Base-by-base conservation (phyloP, 2,329 filamentous ascomycete species). In the Colletotrichum musae region DNA sequence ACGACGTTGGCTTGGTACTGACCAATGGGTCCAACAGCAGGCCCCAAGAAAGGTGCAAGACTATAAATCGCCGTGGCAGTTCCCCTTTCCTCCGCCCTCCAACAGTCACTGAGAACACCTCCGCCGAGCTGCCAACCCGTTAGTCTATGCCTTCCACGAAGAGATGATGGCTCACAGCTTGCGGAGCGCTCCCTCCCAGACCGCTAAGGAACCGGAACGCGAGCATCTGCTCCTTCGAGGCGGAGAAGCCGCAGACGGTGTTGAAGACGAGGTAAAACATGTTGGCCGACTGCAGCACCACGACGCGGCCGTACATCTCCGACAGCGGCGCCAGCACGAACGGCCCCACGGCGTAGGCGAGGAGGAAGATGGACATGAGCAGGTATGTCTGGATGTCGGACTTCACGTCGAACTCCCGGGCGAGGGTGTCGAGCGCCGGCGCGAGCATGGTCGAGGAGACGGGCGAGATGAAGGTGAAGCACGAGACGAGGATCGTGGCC, bases 331-430 rank as follows among this genome's bases (percentile, higher is more conserved):
- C 86, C 24, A 86, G 80, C 13, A 88, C 65, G 12, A 88, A 81
- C 0, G 87, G 86, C 0, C 86, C 87, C 28, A 88, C 79, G 12
- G 84, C 85, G 53, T 86, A 86, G 59, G 88, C 88, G 0, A 90
- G 82, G 4, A 92, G 82, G 75, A 89, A 89, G 45, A 92, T 84
- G 1, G 88, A 89, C 60, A 91, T 82, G 71, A 88, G 82, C 57
- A 91, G 85, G 5, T 47, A 88, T 64, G 75, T 84, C 50, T 83
- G 77, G 32, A 87, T 79, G 5, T 74, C 78, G 7, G 79, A 79
- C 1, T 74, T 75, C 58, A 87, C 83, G 26, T 81, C 66, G 41
- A 88, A 79, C 16, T 88, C 84, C 1, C 76, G 73, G 1, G 80
- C 80, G 21, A 88, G 80, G 5, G 80, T 76, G 4, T 77, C 71